Evolutionary conservation across 805 yeast genomes (phyloP).

Genomic region (Scheffersomyces spartinae): DNA sequence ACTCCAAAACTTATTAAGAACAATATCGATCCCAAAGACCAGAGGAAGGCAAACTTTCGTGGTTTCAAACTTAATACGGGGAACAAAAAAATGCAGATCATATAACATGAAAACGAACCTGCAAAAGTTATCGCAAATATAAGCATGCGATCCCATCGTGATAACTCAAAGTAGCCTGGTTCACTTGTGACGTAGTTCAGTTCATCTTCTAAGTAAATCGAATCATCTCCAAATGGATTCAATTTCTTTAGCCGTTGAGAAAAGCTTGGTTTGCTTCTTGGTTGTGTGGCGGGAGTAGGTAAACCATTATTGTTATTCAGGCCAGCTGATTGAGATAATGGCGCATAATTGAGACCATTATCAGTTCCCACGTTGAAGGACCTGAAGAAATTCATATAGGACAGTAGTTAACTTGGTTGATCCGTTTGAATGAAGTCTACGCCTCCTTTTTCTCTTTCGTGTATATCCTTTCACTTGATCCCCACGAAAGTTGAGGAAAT

Average conservation of each 20-base stretch:
- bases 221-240: slow-evolving; percentile 27
- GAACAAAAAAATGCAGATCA: slow-evolving; percentile 31
- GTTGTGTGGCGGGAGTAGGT: slow-evolving; percentile 28
- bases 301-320: too few species aligned
- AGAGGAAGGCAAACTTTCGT: slow-evolving; percentile 33
- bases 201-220: slow-evolving; percentile 30
- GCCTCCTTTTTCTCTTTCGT: too few species aligned
- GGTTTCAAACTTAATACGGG: slow-evolving; percentile 32
- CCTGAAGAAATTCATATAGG: slow-evolving; percentile 34
- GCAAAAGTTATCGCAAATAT: slow-evolving; percentile 33
- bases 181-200: slow-evolving; percentile 31
- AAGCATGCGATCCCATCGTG: slow-evolving; percentile 36
- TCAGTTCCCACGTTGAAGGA: too few species aligned
- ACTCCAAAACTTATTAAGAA: slow-evolving; percentile 36
- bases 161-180: slow-evolving; percentile 31
- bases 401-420: too few species aligned
- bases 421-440: too few species aligned
- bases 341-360: slow-evolving; percentile 13
- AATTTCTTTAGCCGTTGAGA: slow-evolving; percentile 21
- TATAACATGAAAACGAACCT: slow-evolving; percentile 28
- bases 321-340: slow-evolving; percentile 22
- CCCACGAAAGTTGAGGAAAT: too few species aligned
- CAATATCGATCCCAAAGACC: slow-evolving; percentile 36
- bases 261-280: slow-evolving; percentile 5
- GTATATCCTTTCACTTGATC: too few species aligned